Evolutionary conservation across 148 eudicot genomes (phyloP).

Genomic region (Dianthus caryophyllus): DNA sequence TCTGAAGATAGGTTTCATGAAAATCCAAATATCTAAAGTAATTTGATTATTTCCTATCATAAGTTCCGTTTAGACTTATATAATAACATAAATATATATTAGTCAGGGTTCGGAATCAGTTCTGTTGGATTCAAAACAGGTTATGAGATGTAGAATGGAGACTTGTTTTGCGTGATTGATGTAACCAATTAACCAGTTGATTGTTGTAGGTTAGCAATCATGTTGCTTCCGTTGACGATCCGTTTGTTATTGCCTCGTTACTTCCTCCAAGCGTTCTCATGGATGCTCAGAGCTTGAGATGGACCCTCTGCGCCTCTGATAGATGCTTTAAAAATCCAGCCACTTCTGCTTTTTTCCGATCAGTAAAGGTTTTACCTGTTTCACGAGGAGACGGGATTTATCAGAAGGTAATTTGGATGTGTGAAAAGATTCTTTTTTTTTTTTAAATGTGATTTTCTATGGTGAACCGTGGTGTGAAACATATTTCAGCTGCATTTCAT

Average conservation of each 20-base stretch:
- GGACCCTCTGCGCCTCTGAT: slow-evolving; percentile 94
- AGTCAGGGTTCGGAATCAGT: background rate
- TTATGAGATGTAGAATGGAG: background rate
- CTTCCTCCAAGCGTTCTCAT: slow-evolving; percentile 68
- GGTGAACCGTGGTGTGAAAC: slow-evolving; percentile 6
- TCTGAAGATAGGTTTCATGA: background rate
- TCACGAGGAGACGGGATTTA: slow-evolving; percentile 92
- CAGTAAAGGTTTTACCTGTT: slow-evolving; percentile 83
- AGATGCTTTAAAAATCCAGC: slow-evolving; percentile 79
- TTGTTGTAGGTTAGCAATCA: slow-evolving; percentile 84
- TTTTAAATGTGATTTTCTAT: too few species aligned
- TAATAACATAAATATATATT: background rate
- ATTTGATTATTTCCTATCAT: background rate
- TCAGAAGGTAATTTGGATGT: slow-evolving; percentile 56
- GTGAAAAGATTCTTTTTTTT: background rate
- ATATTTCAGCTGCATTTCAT: slow-evolving; percentile 12
- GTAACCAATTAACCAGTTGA: background rate
- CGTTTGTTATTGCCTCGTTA: slow-evolving; percentile 75
- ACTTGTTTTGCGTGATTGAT: background rate
- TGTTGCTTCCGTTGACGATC: slow-evolving; percentile 93
- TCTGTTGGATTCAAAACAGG: background rate
- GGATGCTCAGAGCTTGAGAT: slow-evolving; percentile 74
- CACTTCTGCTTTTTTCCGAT: slow-evolving; percentile 83
- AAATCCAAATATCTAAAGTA: background rate
- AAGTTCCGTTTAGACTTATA: background rate